A percentile compares a stretch with the other conserved stretches of the same genome.
phyloP scores from a whole-genome alignment of 345 rosid species.

The Psidium friedrichsthalianum region DNA sequence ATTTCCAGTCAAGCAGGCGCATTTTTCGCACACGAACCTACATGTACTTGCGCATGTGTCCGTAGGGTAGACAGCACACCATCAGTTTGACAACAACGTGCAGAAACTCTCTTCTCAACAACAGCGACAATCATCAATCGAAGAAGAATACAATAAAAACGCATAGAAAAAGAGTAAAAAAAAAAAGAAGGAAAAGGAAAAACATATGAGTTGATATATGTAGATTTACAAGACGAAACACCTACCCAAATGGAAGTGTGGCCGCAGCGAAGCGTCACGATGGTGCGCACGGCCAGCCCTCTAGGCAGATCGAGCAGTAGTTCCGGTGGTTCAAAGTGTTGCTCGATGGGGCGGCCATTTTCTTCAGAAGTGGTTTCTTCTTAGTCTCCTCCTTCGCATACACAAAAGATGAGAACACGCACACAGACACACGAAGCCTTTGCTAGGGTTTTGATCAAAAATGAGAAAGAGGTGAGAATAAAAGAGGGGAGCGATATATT shows the following conservation, averaged over 20 bases:
- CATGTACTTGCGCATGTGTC: neutral
- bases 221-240: no score
- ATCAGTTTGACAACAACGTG: neutral
- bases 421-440: neutral
- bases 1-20: no score
- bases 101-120: neutral
- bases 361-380: neutral
- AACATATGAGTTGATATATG: neutral
- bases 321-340: neutral
- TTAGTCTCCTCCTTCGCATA: neutral
- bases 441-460: neutral
- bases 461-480: neutral
- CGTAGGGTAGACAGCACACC: neutral
- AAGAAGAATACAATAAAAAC: neutral
- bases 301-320: neutral
- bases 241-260: neutral
- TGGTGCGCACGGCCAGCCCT: neutral
- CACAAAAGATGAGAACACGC: neutral
- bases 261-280: neutral
- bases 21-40: neutral
- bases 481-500: neutral
- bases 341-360: neutral
- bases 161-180: neutral
- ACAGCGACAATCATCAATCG: neutral
- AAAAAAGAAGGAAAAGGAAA: neutral